Base-by-base conservation (phyloP, 805 yeast species). In the Saccharomyces paradoxus region DNA sequence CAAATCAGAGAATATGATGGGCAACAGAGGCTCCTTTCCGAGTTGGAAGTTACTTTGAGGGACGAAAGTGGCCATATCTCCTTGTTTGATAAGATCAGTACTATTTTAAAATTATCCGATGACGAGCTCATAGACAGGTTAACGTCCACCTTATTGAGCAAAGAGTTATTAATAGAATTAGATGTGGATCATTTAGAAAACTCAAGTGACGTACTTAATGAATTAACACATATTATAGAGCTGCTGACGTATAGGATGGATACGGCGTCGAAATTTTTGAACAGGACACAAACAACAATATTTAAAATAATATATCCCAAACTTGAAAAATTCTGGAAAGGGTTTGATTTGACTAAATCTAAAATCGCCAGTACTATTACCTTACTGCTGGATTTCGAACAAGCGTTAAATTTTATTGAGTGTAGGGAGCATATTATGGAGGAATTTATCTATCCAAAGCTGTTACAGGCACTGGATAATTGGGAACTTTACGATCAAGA, bases 391-490 rank as follows among this genome's bases (percentile, higher is more conserved):
- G 58, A 64, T 44, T 66, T 58, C 48, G 65, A 63, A 44, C 44
- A 56, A 2, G 49, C 63, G 1, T 37, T 67, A n/a, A 55, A 52
- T 22, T 66, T 59, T 49, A 61, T 63, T 17, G 55, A 52, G 29
- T 56, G 61, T 49, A 55, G 50, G 17, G 60, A 67, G 3, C 62
- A 63, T 47, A 51, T 80, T 13, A 49, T 71, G 3, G 53, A 61
- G 5, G 62, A 60, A 2, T 63, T 66, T 4, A 61, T 82, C 1
- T 51, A 68, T 0, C 81, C 81, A 0, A 72, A 69, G 32, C 62
- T 82, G 3, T 44, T 60, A 0, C 24, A 56, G 2, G 71, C 68
- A 0, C 63, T 81, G 5, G 55, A 63, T 3, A 56, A 59, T 0
- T 79, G 82, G 82, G 58, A 66, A 8, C 37, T 57, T 37, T 10